A percentile compares a stretch with the other conserved stretches of the same genome.
These are phyloP conservation scores for Fraxinus quadrangulata DNA, from an alignment of 257 asterid species.

Conservation along the genomic window DNA sequence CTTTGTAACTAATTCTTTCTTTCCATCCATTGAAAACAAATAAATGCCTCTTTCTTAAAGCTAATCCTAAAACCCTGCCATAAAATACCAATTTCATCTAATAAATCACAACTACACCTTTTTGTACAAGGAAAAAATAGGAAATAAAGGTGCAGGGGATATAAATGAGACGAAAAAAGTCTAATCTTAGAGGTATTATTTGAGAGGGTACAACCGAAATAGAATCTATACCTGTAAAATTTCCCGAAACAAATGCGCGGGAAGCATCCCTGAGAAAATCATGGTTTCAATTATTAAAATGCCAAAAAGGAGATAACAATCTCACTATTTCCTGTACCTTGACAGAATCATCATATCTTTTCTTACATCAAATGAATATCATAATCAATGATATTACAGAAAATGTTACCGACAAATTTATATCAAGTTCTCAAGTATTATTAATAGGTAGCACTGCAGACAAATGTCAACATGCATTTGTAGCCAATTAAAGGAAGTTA, in stretches of 20 bases:
- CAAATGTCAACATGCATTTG: not conserved
- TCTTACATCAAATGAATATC: slow-evolving; percentile 7
- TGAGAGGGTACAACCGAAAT: not conserved
- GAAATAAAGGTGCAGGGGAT: slow-evolving; percentile 7
- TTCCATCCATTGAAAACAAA: not conserved
- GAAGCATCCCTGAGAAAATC: slow-evolving; percentile 78
- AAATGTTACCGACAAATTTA: not conserved
- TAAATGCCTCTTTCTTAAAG: not conserved
- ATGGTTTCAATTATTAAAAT: slow-evolving; percentile 19
- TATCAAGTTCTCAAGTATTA: not conserved
- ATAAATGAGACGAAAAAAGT: not conserved
- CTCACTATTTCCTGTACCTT: slow-evolving; percentile 13
- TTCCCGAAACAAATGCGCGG: slow-evolving; percentile 93
- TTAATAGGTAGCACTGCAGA: not conserved
- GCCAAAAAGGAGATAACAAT: slow-evolving; percentile 13
- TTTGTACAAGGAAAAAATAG: not conserved
- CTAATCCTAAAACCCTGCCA: not conserved
- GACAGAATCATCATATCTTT: not conserved
- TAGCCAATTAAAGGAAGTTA: not conserved
- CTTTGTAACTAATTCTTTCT: not conserved
- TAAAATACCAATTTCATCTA: slow-evolving; percentile 15
- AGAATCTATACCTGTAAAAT: slow-evolving; percentile 68
- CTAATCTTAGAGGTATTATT: not conserved
- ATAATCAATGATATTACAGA: slow-evolving; percentile 1
- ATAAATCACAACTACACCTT: slow-evolving; percentile 1